Evolutionary conservation across 768 basidiomycete species (phyloP), one percentile per base, ranked within the genome.

Genomic region (Coprinellus micaceus): DNA sequence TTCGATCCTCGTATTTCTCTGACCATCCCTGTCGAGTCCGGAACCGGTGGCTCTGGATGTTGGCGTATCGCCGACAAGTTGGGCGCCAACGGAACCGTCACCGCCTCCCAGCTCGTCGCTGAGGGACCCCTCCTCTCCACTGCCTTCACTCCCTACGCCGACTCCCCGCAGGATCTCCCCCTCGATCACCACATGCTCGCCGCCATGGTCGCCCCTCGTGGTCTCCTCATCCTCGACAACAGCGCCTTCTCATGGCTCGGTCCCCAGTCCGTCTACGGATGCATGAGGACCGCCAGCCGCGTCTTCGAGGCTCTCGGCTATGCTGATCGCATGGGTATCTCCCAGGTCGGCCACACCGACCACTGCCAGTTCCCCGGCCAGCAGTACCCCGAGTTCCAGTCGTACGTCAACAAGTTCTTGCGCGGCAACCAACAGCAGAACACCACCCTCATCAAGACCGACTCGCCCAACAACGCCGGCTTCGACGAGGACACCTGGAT

Each of bases 41-140:
- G 82, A 7, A 79, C 79, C 5, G 81, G 82, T 40, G 81, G 82
- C 2, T 72, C 77, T 26, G 77, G 76, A 10, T 79, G 76, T 69
- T 83, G 81, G 81, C 74, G 81, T 36, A 69, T 83, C 55, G 81
- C 80, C 9, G 72, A 77, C 58, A 74, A 63, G 57, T 71, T 79
- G 71, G 63, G 71, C 57, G 61, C 66, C 41, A 61, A 61, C 17
- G 80, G 80, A 2, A 77, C 78, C 1, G 80, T 82, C 63, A 79
- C 78, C 4, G 80, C 81, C 3, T 71, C 74, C 29, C 76, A 82
- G 63, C 81, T 82, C 60, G 75, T 81, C 52, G 64, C 67, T 22
- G 79, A 82, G 69, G 82, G 82, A 63, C 79, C 81, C 21, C 81
- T 80, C 80, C 79, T 82, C 73, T 78, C 78, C 21, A 66, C 70